Conservation (phyloP, 1,284 basidiomycete genomes). For the Cutaneotrichosporon sp. region DNA sequence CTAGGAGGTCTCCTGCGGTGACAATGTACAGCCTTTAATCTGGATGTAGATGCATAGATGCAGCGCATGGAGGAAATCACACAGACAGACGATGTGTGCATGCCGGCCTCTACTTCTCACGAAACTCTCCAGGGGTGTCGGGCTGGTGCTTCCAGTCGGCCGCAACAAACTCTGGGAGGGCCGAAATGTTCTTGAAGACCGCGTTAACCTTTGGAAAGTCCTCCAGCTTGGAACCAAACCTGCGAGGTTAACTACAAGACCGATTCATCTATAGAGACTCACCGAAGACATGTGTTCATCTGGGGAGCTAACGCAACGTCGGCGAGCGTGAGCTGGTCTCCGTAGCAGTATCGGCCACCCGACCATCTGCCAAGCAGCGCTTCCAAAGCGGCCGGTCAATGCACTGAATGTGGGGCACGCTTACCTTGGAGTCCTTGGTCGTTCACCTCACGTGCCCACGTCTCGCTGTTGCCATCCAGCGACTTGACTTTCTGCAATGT, state of each 20-base stretch:
- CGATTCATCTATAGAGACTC: too few species aligned
- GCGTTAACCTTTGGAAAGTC: slow-evolving; percentile 6
- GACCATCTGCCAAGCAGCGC: slow-evolving; percentile 5
- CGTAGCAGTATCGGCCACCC: slow-evolving; percentile 9
- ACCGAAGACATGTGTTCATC: slow-evolving; percentile 15
- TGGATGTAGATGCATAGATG: too few species aligned
- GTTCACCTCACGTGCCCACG: slow-evolving; percentile 11
- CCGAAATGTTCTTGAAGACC: slow-evolving; percentile 8
- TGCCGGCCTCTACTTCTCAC: background rate
- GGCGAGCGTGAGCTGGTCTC: slow-evolving; percentile 14
- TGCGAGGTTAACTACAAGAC: too few species aligned
- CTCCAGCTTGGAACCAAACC: background rate
- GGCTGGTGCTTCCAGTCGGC: slow-evolving; percentile 21
- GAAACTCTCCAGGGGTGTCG: slow-evolving; percentile 17
- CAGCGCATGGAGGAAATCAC: too few species aligned
- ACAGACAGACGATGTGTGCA: too few species aligned
- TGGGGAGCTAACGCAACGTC: slow-evolving; percentile 16
- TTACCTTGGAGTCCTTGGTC: background rate
- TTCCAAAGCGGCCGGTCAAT: slow-evolving; percentile 10
- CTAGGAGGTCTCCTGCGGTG: too few species aligned
- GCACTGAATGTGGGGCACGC: background rate
- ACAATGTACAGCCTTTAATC: too few species aligned
- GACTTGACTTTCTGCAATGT: slow-evolving; percentile 9
- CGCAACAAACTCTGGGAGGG: slow-evolving; percentile 14
- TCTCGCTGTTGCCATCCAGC: slow-evolving; percentile 5